A percentile compares a stretch with the other conserved stretches of the same genome.
These are phyloP conservation scores for Allantophomopsis lycopodina DNA, from an alignment of 2,329 filamentous ascomycete species.

Conservation along the genomic window DNA sequence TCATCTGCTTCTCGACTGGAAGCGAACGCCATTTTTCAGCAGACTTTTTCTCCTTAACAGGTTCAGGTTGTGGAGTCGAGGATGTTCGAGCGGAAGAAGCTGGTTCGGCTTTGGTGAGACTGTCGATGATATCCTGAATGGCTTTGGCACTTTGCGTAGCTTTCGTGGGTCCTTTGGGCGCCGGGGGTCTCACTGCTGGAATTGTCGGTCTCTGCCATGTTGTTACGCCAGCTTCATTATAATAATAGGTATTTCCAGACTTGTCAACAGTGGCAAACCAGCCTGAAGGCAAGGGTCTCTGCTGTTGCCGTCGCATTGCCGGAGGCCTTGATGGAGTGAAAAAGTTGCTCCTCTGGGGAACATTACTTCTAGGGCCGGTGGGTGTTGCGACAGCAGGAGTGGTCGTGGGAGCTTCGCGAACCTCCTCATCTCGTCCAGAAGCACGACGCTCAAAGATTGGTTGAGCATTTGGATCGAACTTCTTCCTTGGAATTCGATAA, in stretches of 20 bases:
- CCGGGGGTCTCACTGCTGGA: slow-evolving; percentile 43
- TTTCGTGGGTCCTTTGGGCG: slow-evolving; percentile 38
- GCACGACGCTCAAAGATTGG: slow-evolving; percentile 49
- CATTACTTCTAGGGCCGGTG: slow-evolving; percentile 29
- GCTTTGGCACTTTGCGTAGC: slow-evolving; percentile 44
- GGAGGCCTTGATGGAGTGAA: slow-evolving; percentile 35
- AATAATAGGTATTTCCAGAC: slow-evolving; percentile 71
- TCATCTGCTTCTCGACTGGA: slow-evolving; percentile 78
- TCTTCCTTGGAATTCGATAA: slow-evolving; percentile 87
- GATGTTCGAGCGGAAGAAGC: slow-evolving; percentile 33
- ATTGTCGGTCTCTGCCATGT: slow-evolving; percentile 71
- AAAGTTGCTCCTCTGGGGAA: slow-evolving; percentile 40
- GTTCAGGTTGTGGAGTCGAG: slow-evolving; percentile 42
- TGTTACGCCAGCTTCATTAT: slow-evolving; percentile 61
- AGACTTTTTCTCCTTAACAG: slow-evolving; percentile 36
- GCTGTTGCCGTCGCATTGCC: slow-evolving; percentile 39
- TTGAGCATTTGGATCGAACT: slow-evolving; percentile 56
- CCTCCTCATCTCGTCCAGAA: slow-evolving; percentile 39
- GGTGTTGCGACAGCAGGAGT: slow-evolving; percentile 21
- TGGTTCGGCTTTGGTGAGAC: slow-evolving; percentile 51
- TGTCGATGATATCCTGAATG: slow-evolving; percentile 75
- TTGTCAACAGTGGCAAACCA: slow-evolving; percentile 70
- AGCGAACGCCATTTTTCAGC: slow-evolving; percentile 59
- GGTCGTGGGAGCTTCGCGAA: slow-evolving; percentile 17
- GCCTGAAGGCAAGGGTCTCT: slow-evolving; percentile 54